Conservation (phyloP, 2,329 filamentous ascomycete species). For the Colletotrichum liaoningense region DNA sequence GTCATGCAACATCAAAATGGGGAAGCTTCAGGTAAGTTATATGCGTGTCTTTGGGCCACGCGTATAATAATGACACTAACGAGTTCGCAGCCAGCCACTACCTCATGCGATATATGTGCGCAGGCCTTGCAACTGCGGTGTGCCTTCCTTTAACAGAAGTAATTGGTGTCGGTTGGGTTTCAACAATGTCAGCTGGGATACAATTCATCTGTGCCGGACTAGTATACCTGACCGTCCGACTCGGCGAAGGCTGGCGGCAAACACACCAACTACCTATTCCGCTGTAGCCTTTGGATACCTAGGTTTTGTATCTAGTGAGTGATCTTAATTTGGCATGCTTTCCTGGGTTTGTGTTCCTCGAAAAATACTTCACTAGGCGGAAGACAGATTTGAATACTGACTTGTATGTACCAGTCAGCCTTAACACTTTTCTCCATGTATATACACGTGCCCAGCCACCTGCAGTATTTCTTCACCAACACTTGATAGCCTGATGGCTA, state of each 20-base stretch:
- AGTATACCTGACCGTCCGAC: background rate
- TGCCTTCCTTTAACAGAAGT: conserved; percentile 77
- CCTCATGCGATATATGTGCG: conserved; percentile 80
- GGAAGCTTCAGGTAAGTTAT: background rate
- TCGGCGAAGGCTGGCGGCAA: conserved; percentile 3
- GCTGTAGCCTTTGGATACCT: background rate
- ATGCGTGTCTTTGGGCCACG: background rate
- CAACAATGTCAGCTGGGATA: conserved; percentile 64
- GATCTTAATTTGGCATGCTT: background rate
- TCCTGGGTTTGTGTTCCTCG: fast-evolving
- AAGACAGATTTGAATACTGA: too few species aligned
- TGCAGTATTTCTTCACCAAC: background rate
- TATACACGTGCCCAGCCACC: background rate
- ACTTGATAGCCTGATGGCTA: background rate
- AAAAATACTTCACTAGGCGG: too few species aligned
- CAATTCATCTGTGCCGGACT: conserved; percentile 2
- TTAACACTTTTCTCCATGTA: too few species aligned
- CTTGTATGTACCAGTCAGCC: too few species aligned
- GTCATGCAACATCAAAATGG: conserved; percentile 70
- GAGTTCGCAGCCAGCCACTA: conserved; percentile 80
- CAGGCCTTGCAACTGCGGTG: conserved; percentile 75
- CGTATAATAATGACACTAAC: too few species aligned
- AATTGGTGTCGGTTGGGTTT: conserved; percentile 86
- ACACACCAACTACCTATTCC: background rate
- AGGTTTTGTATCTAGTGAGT: background rate